Percentiles rank a stretch among this genome's conserved stretches.
Conservation (phyloP, 1,139 yeast species). For the Pichia sp. region DNA sequence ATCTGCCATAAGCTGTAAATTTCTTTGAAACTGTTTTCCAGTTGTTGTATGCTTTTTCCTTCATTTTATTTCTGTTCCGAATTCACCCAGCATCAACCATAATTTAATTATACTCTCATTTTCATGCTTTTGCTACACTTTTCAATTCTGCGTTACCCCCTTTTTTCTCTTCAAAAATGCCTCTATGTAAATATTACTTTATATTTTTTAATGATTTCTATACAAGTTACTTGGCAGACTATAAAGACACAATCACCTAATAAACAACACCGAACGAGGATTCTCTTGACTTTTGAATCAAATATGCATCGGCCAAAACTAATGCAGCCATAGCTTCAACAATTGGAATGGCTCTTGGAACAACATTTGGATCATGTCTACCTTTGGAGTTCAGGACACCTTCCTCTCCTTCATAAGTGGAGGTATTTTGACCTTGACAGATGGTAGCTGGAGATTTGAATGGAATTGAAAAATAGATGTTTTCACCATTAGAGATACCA, state of each 20-base stretch:
- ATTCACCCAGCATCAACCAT: too few species aligned
- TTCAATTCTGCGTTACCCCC: too few species aligned
- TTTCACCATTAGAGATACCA: slow-evolving; percentile 94
- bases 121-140: too few species aligned
- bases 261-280: slow-evolving; percentile 29
- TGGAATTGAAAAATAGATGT: slow-evolving; percentile 88
- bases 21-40: too few species aligned
- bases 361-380: slow-evolving; percentile 97
- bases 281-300: slow-evolving; percentile 84
- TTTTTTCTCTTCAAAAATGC: too few species aligned
- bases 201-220: too few species aligned
- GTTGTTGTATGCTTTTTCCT: too few species aligned
- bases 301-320: slow-evolving; percentile 76
- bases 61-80: too few species aligned
- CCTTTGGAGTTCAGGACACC: slow-evolving; percentile 95
- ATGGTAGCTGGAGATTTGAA: slow-evolving; percentile 98
- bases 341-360: slow-evolving; percentile 97
- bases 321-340: slow-evolving; percentile 98
- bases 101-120: too few species aligned
- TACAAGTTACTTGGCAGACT: background rate
- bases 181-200: too few species aligned
- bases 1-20: too few species aligned
- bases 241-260: slow-evolving; percentile 4
- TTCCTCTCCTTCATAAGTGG: slow-evolving; percentile 75
- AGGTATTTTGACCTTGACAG: slow-evolving; percentile 83